Percentiles rank a stretch among this genome's conserved stretches.
Evolutionary conservation across 768 basidiomycete species (phyloP).

Genomic region (Russula vinacea): DNA sequence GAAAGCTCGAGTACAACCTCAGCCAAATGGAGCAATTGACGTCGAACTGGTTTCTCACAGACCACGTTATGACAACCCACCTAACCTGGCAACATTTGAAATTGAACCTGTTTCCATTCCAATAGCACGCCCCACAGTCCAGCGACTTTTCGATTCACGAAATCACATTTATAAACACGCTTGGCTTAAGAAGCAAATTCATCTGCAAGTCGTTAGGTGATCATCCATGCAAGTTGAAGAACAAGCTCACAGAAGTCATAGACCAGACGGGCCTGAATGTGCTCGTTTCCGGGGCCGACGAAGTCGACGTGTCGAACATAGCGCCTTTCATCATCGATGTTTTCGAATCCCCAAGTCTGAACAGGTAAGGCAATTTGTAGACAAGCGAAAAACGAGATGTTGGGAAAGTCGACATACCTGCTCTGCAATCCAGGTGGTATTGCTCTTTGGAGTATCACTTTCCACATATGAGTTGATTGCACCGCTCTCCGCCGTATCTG

Average conservation of each 20-base stretch:
- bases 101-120: neutral
- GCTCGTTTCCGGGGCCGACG: slow-evolving; percentile 22
- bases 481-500: slow-evolving; percentile 40
- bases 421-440: slow-evolving; percentile 55
- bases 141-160: neutral
- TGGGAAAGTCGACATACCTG: slow-evolving; percentile 46
- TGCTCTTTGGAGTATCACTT: slow-evolving; percentile 64
- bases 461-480: slow-evolving; percentile 42
- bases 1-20: slow-evolving; percentile 13
- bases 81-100: neutral
- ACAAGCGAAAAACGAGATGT: neutral
- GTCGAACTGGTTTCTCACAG: too few species aligned
- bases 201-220: slow-evolving; percentile 5
- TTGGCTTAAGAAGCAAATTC: neutral
- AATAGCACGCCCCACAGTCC: neutral
- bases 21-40: neutral
- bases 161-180: neutral
- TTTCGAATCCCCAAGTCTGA: slow-evolving; percentile 32
- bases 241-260: slow-evolving; percentile 32
- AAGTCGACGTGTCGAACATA: slow-evolving; percentile 29
- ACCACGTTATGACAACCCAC: too few species aligned
- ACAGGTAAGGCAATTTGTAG: neutral
- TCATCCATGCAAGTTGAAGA: neutral
- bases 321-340: slow-evolving; percentile 25
- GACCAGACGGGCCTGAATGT: slow-evolving; percentile 31